Evolutionary conservation across 192 early-diverging fungal species (phyloP), one percentile per base, ranked within the genome.

Genomic region (Hyaloraphidium curvatum): DNA sequence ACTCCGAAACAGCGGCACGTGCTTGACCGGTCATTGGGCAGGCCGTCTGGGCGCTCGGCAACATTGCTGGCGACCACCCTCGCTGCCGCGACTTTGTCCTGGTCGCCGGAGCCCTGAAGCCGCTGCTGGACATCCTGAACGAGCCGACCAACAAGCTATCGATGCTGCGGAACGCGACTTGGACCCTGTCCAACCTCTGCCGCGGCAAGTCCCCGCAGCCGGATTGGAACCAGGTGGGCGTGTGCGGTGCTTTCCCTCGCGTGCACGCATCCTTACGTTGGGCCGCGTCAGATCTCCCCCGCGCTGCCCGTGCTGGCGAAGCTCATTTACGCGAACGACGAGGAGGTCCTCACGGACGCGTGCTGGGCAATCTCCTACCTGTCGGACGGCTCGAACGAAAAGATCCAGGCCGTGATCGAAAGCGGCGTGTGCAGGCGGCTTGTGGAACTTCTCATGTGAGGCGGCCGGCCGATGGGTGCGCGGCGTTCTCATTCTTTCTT

Each of bases 351-450:
- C 61, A 93, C 89, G 14, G 94, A 96, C 64, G 86, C 94, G n/a
- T 96, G 92, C 76, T 98, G 94, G 94, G 94, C 94, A 19, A 85
- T 98, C 56, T 96, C 94, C n/a, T 98, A 98, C 59, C 79, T 98
- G 26, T 94, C 91, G 21, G 92, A 98, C 59, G 94, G 94, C 0
- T 43, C 79, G 31, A 96, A 98, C 68, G 89, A 96, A 57, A 93
- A 93, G 71, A 96, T 98, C 43, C 91, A 96, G 64, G 86, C 88
- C 9, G 94, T 98, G 7, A 89, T 98, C 56, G 91, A 98, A 62
- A 73, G 86, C 17, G 89, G 88, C 39, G 86, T 96, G 35, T 90
- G 86, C 68, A 76, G 87, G 37, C 85, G 91, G 31, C 74, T 98
- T 22, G 88, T 96, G 51, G 89, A 94, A 63, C 74, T 98, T 39